Percentiles rank a stretch among this genome's conserved stretches.
phyloP scores from a whole-genome alignment of 768 basidiomycete genomes.

The Russula sp. region DNA sequence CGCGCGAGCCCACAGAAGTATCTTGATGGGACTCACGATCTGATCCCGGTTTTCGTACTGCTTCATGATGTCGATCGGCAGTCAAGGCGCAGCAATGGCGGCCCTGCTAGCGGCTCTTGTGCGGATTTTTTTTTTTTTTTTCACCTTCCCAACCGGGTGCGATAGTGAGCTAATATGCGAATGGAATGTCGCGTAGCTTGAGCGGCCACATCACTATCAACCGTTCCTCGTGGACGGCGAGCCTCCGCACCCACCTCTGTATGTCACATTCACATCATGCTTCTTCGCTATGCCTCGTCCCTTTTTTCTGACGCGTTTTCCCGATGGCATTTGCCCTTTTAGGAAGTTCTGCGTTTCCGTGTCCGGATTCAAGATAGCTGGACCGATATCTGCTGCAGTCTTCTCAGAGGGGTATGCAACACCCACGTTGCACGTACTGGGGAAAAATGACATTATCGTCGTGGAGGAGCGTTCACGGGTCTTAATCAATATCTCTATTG shows the following conservation, averaged over 20 bases:
- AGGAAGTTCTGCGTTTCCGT: slow-evolving; percentile 76
- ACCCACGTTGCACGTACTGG: slow-evolving; percentile 74
- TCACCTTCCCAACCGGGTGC: slow-evolving; percentile 2
- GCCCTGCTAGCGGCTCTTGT: slow-evolving; percentile 69
- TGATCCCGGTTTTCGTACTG: slow-evolving; percentile 13
- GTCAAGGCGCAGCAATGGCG: slow-evolving; percentile 79
- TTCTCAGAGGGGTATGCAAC: slow-evolving; percentile 57
- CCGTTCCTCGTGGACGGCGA: slow-evolving; percentile 62
- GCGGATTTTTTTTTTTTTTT: slow-evolving; percentile 32
- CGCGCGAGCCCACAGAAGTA: not conserved
- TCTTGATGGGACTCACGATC: slow-evolving; percentile 3
- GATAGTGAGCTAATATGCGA: slow-evolving; percentile 1
- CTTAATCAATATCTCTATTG: slow-evolving; percentile 53
- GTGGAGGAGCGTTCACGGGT: slow-evolving; percentile 60
- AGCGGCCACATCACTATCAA: slow-evolving; percentile 51
- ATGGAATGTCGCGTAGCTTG: slow-evolving; percentile 42
- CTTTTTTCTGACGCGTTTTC: slow-evolving; percentile 9
- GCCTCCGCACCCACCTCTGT: slow-evolving; percentile 76
- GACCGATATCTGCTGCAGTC: slow-evolving; percentile 48
- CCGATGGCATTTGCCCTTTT: slow-evolving; percentile 8
- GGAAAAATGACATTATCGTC: slow-evolving; percentile 75
- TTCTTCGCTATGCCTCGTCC: slow-evolving; percentile 11
- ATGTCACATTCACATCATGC: slow-evolving; percentile 31
- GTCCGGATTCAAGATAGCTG: slow-evolving; percentile 60
- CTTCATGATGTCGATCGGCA: slow-evolving; percentile 33